Conservation (phyloP, 2,329 filamentous ascomycete genomes). For the Cadophora sp. region DNA sequence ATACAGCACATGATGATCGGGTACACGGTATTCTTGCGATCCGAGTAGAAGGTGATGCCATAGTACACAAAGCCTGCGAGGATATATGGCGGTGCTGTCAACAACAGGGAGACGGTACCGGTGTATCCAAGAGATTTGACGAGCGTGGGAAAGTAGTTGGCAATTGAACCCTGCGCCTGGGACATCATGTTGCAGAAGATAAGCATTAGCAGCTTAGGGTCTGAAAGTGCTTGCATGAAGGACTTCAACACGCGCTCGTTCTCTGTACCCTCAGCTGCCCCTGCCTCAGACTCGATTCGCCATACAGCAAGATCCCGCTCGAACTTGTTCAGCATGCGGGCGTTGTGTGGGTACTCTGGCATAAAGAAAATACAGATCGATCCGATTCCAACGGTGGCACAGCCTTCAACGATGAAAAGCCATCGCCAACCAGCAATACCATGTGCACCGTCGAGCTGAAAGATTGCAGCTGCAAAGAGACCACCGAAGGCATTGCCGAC, state of each 20-base stretch:
- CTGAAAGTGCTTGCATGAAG: conserved; percentile 44
- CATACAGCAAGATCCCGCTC: conserved; percentile 41
- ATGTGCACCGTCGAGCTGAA: conserved; percentile 53
- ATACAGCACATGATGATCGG: conserved; percentile 47
- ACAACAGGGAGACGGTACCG: conserved; percentile 50
- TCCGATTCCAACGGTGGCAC: conserved; percentile 49
- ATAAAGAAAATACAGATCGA: conserved; percentile 46
- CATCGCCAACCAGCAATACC: conserved; percentile 58
- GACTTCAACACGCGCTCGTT: conserved; percentile 41
- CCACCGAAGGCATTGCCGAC: conserved; percentile 55
- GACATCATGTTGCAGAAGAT: conserved; percentile 50
- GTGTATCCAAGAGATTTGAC: conserved; percentile 45
- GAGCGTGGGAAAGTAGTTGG: conserved; percentile 48
- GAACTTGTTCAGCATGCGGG: conserved; percentile 43
- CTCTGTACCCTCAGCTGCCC: conserved; percentile 48
- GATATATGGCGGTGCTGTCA: conserved; percentile 55
- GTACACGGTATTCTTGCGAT: conserved; percentile 48
- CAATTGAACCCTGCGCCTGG: conserved; percentile 47
- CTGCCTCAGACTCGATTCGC: conserved; percentile 47
- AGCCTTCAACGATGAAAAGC: conserved; percentile 55
- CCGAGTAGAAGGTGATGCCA: conserved; percentile 46
- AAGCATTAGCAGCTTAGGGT: conserved; percentile 48
- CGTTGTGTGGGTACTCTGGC: conserved; percentile 50
- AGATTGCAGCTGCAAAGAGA: conserved; percentile 55
- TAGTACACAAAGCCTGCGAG: conserved; percentile 48